These are phyloP conservation scores for Stachybotrys chartarum DNA, from an alignment of 2,329 filamentous ascomycete species.

Conservation along the genomic window DNA sequence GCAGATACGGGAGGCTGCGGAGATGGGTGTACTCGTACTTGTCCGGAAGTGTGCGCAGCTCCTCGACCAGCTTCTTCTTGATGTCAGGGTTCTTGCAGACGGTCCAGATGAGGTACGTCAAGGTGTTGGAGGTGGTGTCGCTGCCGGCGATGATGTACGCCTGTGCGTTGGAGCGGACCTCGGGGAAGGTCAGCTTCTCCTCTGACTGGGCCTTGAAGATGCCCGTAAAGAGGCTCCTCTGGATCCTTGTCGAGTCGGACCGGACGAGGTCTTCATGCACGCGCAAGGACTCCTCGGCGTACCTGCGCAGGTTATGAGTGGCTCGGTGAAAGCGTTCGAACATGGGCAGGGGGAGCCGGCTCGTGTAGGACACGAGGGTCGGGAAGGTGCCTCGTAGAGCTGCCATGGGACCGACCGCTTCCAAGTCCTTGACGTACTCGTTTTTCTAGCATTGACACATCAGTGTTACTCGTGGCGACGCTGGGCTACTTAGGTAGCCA, in stretches of 20 bases:
- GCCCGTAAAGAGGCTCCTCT: neutral
- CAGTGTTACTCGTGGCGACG: neutral
- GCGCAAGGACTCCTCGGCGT: no score
- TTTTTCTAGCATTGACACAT: neutral
- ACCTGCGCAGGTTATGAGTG: neutral
- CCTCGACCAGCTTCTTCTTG: neutral
- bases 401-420: neutral
- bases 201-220: neutral
- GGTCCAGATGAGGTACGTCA: conserved; percentile 38
- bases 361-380: neutral
- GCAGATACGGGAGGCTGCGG: conserved; percentile 29
- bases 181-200: neutral
- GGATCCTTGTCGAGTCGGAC: neutral
- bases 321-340: neutral
- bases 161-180: conserved; percentile 17
- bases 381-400: neutral
- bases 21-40: conserved; percentile 19
- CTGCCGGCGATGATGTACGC: conserved; percentile 39
- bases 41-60: neutral
- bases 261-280: neutral
- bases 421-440: neutral
- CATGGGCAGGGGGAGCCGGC: neutral
- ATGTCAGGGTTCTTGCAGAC: neutral
- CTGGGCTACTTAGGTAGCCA: neutral
- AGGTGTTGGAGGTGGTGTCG: conserved; percentile 39